Conservation (phyloP, 2,329 filamentous ascomycete genomes). For the Claviceps digitariae region DNA sequence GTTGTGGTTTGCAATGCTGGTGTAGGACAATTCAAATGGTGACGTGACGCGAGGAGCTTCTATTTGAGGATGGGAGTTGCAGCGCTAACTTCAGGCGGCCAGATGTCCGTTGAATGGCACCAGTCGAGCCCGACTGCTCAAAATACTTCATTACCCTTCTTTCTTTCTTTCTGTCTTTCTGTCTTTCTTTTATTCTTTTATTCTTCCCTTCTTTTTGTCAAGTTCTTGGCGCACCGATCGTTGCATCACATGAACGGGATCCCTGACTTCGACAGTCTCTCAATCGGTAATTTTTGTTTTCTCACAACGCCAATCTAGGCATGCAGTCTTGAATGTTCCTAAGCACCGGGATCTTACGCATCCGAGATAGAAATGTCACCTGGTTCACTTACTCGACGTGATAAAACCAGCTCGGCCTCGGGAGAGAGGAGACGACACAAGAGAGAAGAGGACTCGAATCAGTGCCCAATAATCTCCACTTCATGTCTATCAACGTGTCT, state of each 20-base stretch:
- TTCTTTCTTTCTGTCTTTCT: background rate
- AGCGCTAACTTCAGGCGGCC: background rate
- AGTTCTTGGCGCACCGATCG: background rate
- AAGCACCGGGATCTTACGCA: conserved; percentile 2
- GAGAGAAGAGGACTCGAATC: background rate
- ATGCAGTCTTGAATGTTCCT: background rate
- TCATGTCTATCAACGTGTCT: too few species aligned
- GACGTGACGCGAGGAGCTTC: background rate
- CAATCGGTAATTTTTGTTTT: too few species aligned
- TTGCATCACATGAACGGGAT: background rate
- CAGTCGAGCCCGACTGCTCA: background rate
- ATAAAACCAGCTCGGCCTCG: too few species aligned
- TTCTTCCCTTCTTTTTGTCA: background rate
- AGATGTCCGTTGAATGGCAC: background rate
- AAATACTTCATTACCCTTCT: background rate
- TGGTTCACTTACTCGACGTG: background rate
- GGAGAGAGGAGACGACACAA: too few species aligned
- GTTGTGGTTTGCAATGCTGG: background rate
- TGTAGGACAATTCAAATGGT: background rate
- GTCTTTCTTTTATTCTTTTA: background rate
- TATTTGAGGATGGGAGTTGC: background rate
- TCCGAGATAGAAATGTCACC: background rate
- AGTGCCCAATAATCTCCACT: too few species aligned
- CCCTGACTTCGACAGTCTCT: background rate
- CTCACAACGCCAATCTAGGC: background rate